Base-by-base conservation (phyloP, 164 flowering plant genomes). In the Magnolia sinica region DNA sequence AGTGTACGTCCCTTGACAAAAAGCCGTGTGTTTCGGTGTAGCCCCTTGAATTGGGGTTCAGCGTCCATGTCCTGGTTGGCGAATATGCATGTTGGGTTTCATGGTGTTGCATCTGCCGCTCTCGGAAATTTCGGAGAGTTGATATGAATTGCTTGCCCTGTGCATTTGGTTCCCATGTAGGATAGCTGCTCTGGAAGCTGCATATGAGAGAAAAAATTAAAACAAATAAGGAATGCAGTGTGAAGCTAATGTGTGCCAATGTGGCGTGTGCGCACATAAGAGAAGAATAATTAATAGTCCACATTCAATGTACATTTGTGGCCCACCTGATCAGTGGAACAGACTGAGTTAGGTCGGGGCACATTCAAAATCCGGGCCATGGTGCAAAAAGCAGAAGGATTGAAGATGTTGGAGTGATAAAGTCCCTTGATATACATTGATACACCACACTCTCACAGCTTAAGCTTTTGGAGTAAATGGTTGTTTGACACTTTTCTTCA, bases 141-240 rank as follows among this genome's bases (percentile, higher is more conserved):
- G 83, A 79, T 22, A 96, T 72, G 79, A 96, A 88, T 76, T 89
- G 87, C 83, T 89, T 90, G 45, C 97, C 99, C 31, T 87, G 85
- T 58, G 83, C 74, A 81, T 85, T 80, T 67, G 99, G 97, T 72
- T 92, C 91, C 99, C 98, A 96, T 10, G 90, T 85, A 72, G 93
- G 95, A 80, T 96, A 92, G 83, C 83, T 88, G 79, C 88, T 88
- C 73, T 91, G 90, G 79, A 96, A 96, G 87, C 99, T 96, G 92
- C 61, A 55, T 55, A 37, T 55, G 27, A 79, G 65, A 13, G 11
- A 50, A 27, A 16, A 2, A 55, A 9, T 8, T 55, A 58, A 8
- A 55, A 71, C 20, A 23, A 18, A 16, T 11, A 50, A 8, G 13
- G 8, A 23, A 11, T n/a, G 45, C 31, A 63, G 18, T 18, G 7